Evolutionary conservation across 83 land plant species (phyloP).

Genomic region (Picea abies): DNA sequence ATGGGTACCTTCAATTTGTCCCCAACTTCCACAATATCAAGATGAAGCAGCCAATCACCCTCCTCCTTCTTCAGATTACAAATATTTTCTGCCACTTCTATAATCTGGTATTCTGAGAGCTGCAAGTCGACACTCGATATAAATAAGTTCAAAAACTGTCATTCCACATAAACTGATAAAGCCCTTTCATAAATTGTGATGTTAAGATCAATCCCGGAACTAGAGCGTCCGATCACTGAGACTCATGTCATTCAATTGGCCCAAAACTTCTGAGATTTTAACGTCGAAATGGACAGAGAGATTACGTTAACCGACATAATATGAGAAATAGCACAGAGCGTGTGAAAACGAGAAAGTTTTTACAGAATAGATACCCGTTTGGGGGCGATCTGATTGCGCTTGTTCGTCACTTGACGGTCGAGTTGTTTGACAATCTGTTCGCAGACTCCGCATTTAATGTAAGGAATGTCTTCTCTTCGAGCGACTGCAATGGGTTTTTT

Average conservation of each 20-base stretch:
- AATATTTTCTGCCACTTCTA: slow-evolving; percentile 93
- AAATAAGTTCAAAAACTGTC: too few relatives aligned
- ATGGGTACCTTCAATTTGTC: slow-evolving; percentile 70
- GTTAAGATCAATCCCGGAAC: background rate
- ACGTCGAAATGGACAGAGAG: background rate
- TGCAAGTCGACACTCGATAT: slow-evolving; percentile 16
- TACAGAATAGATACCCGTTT: slow-evolving; percentile 46
- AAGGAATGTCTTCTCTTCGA: slow-evolving; percentile 90
- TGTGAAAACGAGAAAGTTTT: background rate
- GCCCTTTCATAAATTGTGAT: too few relatives aligned
- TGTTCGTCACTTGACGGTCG: slow-evolving; percentile 60
- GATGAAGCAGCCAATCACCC: slow-evolving; percentile 90
- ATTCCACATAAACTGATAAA: too few relatives aligned
- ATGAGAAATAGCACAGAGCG: background rate
- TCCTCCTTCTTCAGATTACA: slow-evolving; percentile 95
- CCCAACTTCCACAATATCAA: slow-evolving; percentile 95
- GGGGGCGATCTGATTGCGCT: slow-evolving; percentile 68
- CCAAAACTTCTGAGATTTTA: background rate
- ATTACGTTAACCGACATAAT: background rate
- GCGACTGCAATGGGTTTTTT: slow-evolving; percentile 52
- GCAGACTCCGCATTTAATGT: slow-evolving; percentile 85
- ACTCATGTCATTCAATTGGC: background rate
- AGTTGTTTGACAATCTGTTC: slow-evolving; percentile 67
- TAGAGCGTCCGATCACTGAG: background rate
- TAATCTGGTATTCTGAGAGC: slow-evolving; percentile 89